Base-by-base conservation (phyloP, 768 basidiomycete genomes). In the Lentinula raphanica region DNA sequence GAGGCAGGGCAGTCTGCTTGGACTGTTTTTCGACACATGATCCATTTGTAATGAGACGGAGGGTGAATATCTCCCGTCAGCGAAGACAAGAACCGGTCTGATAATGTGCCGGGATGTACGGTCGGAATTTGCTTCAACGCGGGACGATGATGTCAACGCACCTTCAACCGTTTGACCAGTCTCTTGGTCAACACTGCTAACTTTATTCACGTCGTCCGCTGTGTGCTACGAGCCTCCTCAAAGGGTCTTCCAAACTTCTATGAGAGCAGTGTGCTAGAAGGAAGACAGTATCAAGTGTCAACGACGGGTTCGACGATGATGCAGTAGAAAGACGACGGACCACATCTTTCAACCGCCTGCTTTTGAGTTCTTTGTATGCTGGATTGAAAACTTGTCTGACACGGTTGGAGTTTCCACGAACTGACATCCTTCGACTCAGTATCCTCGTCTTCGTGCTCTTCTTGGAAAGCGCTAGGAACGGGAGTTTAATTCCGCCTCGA, bases 231-330 rank as follows among this genome's bases (percentile, higher is more conserved):
- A 39, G 80, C 79, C 67, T 90, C 80, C 72, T 99, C 97, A 68
- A 95, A 97, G n/a, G 1, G 85, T 78, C 76, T 96, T 97, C 97
- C 97, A 99, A 1, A 92, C 89, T 67, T 96, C 90, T 23, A 99
- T 80, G 17, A 99, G 75, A 3, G 91, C 88, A 57, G 94, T 92
- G 58, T 95, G 94, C 92, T 95, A 65, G n/a, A n/a, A n/a, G n/a
- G 27, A 56, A 7, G 42, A 53, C 19, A 60, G 21, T 59, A 35
- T 15, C n/a, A n/a, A n/a, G n/a, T n/a, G n/a, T n/a, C 5, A 49
- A 35, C 19, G 7, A 21, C 6, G 7, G 12, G 27, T n/a, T n/a
- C n/a, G n/a, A n/a, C 28, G n/a, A n/a, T 11, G 11, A 29, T 45
- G 7, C 23, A 2, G 17, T 19, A 50, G 35, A 4, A 8, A 29